Evolutionary conservation across 345 rosid species (phyloP).

Genomic region (Populus nigra): DNA sequence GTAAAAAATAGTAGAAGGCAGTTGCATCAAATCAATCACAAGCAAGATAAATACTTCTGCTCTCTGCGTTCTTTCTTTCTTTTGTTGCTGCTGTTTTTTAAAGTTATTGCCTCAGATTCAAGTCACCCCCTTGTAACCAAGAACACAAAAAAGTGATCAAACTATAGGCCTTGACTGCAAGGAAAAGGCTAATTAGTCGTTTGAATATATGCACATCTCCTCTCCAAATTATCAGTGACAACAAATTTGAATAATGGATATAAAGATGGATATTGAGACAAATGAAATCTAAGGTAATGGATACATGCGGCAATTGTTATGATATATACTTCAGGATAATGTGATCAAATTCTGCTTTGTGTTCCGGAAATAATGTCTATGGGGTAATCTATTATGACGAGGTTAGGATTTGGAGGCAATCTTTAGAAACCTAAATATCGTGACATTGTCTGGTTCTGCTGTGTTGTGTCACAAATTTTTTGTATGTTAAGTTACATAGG

Average conservation of each 20-base stretch:
- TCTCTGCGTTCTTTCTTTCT: not conserved
- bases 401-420: not conserved
- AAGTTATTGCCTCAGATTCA: not conserved
- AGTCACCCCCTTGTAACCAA: not conserved
- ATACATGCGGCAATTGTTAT: not conserved
- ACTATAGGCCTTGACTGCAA: not conserved
- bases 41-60: not conserved
- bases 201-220: not conserved
- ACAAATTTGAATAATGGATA: not conserved
- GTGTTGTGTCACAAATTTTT: not conserved
- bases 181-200: not conserved
- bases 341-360: slow-evolving; percentile 1
- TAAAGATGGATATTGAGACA: not conserved
- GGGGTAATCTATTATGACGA: not conserved
- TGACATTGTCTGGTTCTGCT: not conserved
- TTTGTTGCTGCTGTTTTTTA: not conserved
- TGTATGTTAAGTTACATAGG: not conserved
- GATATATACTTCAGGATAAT: not conserved
- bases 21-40: not conserved
- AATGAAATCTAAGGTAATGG: not conserved
- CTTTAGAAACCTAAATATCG: not conserved
- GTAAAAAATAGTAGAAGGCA: not conserved
- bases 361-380: not conserved
- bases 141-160: not conserved
- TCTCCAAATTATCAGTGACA: not conserved